Percentiles rank a stretch among this genome's conserved stretches.
Conservation (phyloP, 305 asterid genomes). For the Ilex paraguariensis region DNA sequence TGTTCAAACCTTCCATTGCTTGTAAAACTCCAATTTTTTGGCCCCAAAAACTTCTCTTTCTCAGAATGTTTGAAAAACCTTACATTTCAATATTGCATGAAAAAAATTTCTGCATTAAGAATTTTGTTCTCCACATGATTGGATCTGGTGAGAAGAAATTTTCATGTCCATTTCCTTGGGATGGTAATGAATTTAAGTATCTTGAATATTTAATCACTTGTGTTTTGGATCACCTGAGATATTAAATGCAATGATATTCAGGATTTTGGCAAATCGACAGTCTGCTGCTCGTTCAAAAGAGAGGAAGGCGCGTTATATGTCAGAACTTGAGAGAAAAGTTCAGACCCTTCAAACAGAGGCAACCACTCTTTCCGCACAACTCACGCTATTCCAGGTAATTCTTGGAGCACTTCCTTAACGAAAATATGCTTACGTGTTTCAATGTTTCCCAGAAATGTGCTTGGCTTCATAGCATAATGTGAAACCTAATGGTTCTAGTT, state of each 20-base stretch:
- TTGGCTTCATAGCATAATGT: neutral
- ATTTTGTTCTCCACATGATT: neutral
- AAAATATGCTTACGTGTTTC: neutral
- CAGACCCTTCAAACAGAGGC: constrained; percentile 94
- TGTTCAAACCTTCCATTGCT: no score
- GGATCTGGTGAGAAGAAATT: neutral
- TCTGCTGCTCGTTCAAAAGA: constrained; percentile 96
- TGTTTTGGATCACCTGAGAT: no score
- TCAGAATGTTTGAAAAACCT: neutral
- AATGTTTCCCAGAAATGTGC: neutral
- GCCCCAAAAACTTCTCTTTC: neutral
- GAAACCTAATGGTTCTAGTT: neutral
- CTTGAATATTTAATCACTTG: no score
- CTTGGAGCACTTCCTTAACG: neutral
- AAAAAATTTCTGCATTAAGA: no score
- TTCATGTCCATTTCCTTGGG: neutral
- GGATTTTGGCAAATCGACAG: constrained; percentile 88
- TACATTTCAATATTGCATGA: no score
- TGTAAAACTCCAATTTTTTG: no score
- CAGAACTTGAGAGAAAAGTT: constrained; percentile 89
- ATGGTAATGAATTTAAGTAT: no score
- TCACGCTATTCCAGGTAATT: constrained; percentile 70
- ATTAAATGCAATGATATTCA: neutral
- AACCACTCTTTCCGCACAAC: constrained; percentile 88
- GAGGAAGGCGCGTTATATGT: constrained; percentile 77